Evolutionary conservation across 2,329 filamentous ascomycete species (phyloP).

Genomic region (Diplodia scrobiculata): DNA sequence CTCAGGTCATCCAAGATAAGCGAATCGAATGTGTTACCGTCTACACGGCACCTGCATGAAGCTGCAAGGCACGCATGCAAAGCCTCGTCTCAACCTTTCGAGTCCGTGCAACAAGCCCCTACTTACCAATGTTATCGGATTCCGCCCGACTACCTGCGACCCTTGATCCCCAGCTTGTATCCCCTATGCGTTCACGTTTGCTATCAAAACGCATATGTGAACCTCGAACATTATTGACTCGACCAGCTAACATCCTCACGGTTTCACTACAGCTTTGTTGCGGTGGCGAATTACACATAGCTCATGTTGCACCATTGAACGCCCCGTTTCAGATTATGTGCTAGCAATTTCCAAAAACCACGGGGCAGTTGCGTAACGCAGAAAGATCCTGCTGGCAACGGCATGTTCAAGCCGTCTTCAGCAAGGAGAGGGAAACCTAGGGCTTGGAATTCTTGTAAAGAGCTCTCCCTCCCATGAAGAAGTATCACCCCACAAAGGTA

Average conservation of each 20-base stretch:
- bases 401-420: background rate
- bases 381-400: background rate
- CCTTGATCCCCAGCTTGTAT: too few species aligned
- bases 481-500: background rate
- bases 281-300: background rate
- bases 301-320: background rate
- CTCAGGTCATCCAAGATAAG: background rate
- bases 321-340: background rate
- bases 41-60: background rate
- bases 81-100: background rate
- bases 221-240: too few species aligned
- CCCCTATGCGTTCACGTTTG: too few species aligned
- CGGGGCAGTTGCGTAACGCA: background rate
- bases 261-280: background rate
- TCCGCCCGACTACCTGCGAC: background rate
- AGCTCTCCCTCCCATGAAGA: background rate
- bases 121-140: background rate
- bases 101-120: background rate
- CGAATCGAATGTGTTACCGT: background rate
- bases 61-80: slow-evolving; percentile 16
- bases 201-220: too few species aligned
- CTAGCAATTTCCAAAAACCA: background rate
- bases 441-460: background rate
- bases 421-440: background rate
- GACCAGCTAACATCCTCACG: too few species aligned